phyloP scores from a whole-genome alignment of 306 rosid genomes.

The Acacia acuminata region DNA sequence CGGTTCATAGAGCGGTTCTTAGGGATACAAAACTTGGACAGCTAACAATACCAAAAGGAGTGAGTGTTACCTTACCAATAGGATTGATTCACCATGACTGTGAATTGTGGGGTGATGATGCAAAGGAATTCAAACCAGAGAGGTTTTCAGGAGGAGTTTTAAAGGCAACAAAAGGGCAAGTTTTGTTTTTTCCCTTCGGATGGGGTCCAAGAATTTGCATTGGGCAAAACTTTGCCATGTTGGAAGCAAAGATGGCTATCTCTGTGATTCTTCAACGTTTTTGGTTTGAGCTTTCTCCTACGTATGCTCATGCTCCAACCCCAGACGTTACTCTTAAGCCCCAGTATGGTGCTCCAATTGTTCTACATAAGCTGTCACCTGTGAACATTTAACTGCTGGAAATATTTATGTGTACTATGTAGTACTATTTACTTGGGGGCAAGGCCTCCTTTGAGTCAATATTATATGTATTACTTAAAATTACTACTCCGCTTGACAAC shows the following conservation, averaged over 20 bases:
- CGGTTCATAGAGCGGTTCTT: not conserved
- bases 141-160: conserved; percentile 59
- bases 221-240: conserved; percentile 51
- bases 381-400: not conserved
- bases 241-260: conserved; percentile 44
- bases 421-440: no score
- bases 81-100: conserved; percentile 43
- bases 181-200: conserved; percentile 58
- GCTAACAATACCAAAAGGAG: conserved; percentile 47
- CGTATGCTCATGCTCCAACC: conserved; percentile 45
- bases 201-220: conserved; percentile 68
- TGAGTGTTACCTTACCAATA: conserved; percentile 29
- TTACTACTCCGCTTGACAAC: no score
- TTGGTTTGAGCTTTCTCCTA: conserved; percentile 49
- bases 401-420: no score
- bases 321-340: conserved; percentile 18
- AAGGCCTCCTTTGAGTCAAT: no score
- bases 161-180: conserved; percentile 48
- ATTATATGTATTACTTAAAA: no score
- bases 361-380: conserved; percentile 29
- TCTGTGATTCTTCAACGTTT: conserved; percentile 44
- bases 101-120: conserved; percentile 65
- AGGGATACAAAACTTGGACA: conserved; percentile 43
- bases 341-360: conserved; percentile 41
- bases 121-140: conserved; percentile 56